Conservation (phyloP, 129 eudicot genomes). For the Flaveria sonorensis region DNA sequence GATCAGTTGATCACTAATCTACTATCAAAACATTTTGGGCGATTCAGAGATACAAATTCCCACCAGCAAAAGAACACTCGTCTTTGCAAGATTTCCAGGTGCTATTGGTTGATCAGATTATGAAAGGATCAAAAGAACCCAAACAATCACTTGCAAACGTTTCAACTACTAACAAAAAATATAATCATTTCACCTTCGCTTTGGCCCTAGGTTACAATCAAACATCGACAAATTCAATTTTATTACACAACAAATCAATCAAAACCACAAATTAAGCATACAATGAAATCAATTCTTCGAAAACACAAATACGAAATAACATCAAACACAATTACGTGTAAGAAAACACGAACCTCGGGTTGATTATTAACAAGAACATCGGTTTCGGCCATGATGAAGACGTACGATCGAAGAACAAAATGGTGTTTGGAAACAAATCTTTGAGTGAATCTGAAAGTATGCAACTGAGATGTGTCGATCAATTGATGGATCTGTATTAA, state of each 20-base stretch:
- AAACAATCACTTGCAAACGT: neutral
- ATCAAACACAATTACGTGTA: neutral
- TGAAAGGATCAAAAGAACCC: neutral
- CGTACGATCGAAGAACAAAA: neutral
- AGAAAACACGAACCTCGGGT: conserved; percentile 30
- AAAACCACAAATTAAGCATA: neutral
- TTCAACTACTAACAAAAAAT: neutral
- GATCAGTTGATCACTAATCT: neutral
- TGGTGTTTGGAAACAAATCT: neutral
- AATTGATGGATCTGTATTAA: neutral
- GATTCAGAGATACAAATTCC: no score
- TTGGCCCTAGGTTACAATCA: conserved; percentile 16
- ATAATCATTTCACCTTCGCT: neutral
- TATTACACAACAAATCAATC: neutral
- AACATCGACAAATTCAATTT: neutral
- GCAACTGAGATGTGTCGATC: neutral
- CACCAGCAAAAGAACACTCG: neutral
- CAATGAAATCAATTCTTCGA: neutral
- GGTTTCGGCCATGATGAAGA: conserved; percentile 31
- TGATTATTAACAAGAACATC: conserved; percentile 23
- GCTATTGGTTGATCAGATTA: neutral
- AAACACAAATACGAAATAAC: neutral
- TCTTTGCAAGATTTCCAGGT: neutral
- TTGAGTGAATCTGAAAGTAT: neutral
- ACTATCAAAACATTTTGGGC: neutral